phyloP scores from a whole-genome alignment of 495 filamentous ascomycete species.

The Stereocaulon alpinum region DNA sequence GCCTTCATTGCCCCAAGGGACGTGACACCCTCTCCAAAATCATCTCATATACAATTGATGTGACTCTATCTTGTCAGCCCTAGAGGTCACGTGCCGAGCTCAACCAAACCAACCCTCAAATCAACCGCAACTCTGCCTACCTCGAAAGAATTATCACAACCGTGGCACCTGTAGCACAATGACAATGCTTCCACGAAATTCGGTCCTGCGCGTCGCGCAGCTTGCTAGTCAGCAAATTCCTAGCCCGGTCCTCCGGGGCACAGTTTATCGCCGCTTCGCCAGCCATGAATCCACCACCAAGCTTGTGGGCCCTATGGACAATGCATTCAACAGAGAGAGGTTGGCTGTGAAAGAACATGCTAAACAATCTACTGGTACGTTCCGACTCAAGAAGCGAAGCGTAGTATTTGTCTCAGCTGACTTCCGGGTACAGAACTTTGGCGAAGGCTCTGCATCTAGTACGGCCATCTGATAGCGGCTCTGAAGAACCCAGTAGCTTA shows the following conservation, averaged over 20 bases:
- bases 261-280: constrained; percentile 59
- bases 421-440: constrained; percentile 56
- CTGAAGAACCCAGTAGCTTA: neutral
- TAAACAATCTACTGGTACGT: constrained; percentile 59
- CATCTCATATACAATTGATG: neutral
- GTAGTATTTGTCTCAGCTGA: neutral
- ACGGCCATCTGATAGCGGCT: constrained; percentile 22
- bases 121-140: neutral
- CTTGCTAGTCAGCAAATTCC: constrained; percentile 45
- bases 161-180: neutral
- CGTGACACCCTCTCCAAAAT: neutral
- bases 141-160: neutral
- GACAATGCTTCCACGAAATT: constrained; percentile 53
- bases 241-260: constrained; percentile 44
- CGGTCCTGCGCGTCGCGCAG: constrained; percentile 48
- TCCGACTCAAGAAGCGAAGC: neutral
- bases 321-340: constrained; percentile 80
- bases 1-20: neutral
- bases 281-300: constrained; percentile 38
- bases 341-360: constrained; percentile 79
- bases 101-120: neutral
- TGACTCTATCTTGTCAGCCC: neutral
- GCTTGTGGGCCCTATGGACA: constrained; percentile 52
- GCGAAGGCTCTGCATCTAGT: constrained; percentile 92
- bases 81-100: neutral